These are phyloP conservation scores for Aspergillus unguis DNA, from an alignment of 2,329 filamentous ascomycete genomes.

Conservation along the genomic window DNA sequence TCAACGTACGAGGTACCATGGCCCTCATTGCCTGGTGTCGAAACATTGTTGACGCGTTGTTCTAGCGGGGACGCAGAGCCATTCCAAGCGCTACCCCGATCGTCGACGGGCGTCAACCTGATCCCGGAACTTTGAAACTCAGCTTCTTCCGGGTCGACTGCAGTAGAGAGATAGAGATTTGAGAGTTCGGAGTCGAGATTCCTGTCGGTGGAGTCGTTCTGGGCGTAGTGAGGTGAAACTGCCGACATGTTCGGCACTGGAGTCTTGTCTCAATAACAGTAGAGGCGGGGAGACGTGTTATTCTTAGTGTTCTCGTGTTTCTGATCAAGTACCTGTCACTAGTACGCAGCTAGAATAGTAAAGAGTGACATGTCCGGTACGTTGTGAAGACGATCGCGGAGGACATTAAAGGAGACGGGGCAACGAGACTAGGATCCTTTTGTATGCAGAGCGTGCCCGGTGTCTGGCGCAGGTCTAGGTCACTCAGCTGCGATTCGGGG, in stretches of 20 bases:
- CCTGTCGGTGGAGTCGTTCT: slow-evolving; percentile 23
- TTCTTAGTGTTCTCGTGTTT: background rate
- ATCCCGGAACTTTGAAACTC: slow-evolving; percentile 34
- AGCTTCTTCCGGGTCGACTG: slow-evolving; percentile 38
- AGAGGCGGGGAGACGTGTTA: background rate
- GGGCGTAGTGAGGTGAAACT: slow-evolving; percentile 21
- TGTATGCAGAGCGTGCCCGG: background rate
- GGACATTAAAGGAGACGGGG: background rate
- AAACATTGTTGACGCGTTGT: slow-evolving; percentile 8
- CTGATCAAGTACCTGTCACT: background rate
- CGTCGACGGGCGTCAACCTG: slow-evolving; percentile 29
- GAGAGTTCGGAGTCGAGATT: slow-evolving; percentile 31
- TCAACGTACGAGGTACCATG: slow-evolving; percentile 23
- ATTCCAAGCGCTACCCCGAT: slow-evolving; percentile 17
- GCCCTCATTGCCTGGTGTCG: slow-evolving; percentile 12
- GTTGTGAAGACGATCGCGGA: background rate
- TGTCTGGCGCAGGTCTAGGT: slow-evolving; percentile 1
- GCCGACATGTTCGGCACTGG: slow-evolving; percentile 19
- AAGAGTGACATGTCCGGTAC: slow-evolving; percentile 3
- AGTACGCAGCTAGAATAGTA: background rate
- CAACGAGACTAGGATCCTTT: background rate
- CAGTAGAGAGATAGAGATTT: slow-evolving; percentile 40
- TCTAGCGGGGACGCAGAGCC: slow-evolving; percentile 15
- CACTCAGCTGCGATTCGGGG: background rate
- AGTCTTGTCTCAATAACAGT: background rate